phyloP scores from a whole-genome alignment of 768 basidiomycete genomes.

The Tremella mesenterica region DNA sequence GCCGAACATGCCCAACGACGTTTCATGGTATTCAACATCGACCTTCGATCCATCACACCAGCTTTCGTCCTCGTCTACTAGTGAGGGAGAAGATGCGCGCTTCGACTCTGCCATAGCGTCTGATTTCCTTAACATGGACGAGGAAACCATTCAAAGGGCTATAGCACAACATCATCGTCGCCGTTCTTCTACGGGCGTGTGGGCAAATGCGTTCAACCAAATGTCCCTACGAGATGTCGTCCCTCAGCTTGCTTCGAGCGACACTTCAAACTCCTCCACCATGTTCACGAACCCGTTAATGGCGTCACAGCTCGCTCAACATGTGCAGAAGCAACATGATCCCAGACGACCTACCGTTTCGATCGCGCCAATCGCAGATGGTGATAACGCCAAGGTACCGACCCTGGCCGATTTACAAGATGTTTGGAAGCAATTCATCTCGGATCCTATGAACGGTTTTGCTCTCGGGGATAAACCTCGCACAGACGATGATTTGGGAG shows the following conservation, averaged over 20 bases:
- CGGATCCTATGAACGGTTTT: slow-evolving; percentile 28
- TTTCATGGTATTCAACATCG: too few relatives aligned
- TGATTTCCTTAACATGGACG: too few relatives aligned
- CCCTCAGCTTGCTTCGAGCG: neutral
- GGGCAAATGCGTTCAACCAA: slow-evolving; percentile 34
- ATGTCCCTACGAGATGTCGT: slow-evolving; percentile 32
- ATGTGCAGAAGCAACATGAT: neutral
- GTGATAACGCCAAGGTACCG: slow-evolving; percentile 10
- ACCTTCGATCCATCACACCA: too few relatives aligned
- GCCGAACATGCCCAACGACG: too few relatives aligned
- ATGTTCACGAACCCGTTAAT: slow-evolving; percentile 11
- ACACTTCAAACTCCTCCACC: neutral
- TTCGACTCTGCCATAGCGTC: too few relatives aligned
- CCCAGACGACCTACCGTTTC: slow-evolving; percentile 18
- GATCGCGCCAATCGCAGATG: neutral
- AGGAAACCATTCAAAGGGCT: neutral
- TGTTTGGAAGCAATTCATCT: slow-evolving; percentile 39
- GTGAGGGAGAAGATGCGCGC: too few relatives aligned
- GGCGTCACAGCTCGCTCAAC: slow-evolving; percentile 10
- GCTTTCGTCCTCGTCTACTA: too few relatives aligned
- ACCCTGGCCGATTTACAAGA: slow-evolving; percentile 39
- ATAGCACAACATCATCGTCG: slow-evolving; percentile 5
- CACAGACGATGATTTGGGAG: neutral
- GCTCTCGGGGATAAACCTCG: slow-evolving; percentile 11
- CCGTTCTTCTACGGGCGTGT: slow-evolving; percentile 26